These are phyloP conservation scores for Fraxinus xanthoxyloides DNA, from an alignment of 305 asterid genomes.

Conservation along the genomic window DNA sequence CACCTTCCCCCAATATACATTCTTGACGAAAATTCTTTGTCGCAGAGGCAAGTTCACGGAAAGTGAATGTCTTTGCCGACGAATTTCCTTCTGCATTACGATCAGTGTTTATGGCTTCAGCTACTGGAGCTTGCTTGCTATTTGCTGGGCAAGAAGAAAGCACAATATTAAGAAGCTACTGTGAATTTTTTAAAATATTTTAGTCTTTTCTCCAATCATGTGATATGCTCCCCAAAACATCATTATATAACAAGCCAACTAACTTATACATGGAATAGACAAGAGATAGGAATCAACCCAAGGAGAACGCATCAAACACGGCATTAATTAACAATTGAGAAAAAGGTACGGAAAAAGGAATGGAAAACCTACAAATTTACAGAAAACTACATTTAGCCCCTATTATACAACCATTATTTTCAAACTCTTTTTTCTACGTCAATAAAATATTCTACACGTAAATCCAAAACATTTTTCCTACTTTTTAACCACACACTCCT, in stretches of 20 bases:
- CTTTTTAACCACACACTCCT: too few species aligned
- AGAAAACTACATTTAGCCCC: background rate
- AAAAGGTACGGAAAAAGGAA: background rate
- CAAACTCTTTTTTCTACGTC: background rate
- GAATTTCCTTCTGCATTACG: constrained; percentile 12
- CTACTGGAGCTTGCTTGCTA: constrained; percentile 17
- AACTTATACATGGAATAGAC: background rate
- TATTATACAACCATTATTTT: background rate
- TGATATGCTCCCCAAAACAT: background rate
- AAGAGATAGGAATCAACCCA: background rate
- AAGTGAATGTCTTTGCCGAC: constrained; percentile 35
- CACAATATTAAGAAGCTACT: constrained; percentile 8
- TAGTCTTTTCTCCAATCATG: background rate
- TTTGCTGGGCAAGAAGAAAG: constrained; percentile 18
- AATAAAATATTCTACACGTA: too few species aligned
- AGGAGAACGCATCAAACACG: background rate
- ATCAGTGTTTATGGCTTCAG: constrained; percentile 13
- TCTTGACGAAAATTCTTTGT: constrained; percentile 50
- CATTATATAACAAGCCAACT: background rate
- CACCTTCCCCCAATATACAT: constrained; percentile 45
- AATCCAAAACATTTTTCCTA: too few species aligned
- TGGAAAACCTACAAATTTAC: background rate
- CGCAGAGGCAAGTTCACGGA: constrained; percentile 54
- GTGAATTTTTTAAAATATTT: background rate
- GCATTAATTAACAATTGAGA: background rate